Base-by-base conservation (phyloP, 306 rosid species). In the Senna siamea region DNA sequence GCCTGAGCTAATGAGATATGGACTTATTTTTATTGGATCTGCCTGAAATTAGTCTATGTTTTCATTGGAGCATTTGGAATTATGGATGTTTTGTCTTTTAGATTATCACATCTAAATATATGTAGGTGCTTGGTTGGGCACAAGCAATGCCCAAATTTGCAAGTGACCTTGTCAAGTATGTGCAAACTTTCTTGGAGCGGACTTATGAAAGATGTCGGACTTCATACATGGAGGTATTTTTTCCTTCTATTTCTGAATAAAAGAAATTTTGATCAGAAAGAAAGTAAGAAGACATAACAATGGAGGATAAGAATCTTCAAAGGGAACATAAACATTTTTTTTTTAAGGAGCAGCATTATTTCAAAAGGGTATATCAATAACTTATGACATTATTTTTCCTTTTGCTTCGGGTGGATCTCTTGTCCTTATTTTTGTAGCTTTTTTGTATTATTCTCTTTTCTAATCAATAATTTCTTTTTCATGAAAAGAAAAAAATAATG, bases 91-190 rank as follows among this genome's bases (percentile, higher is more conserved):
- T 77, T 51, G 66, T 55, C 38, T 72, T 63, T 58, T 23, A 53
- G 30, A 37, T 30, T 79, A 52, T 63, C 78, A 55, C 74, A 77
- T 56, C 73, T 75, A 47, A 66, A 66, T 63, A 78, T 67, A 47
- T 79, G n/a, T 73, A 95, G 99, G 99, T 95, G 70, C 95, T 92
- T 85, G 98, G 98, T 72, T 95, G 99, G 99, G 99, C 97, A 69
- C 96, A 92, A 82, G 98, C 98, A 73, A 92, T 95, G 99, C 99
- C 99, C 71, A 95, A 92, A 86, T 95, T 92, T 80, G 84, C 98
- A 60, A 75, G 83, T 69, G 99, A 95, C 71, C 90, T 95, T 75
- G 99, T 90, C 76, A 90, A 92, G 82, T 95, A 92, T 83, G 99
- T 90, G 80, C 97, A 92, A 88, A 92, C 99, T 44, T 92, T 95